Evolutionary conservation across 345 rosid species (phyloP).

Genomic region (Erucastrum elatum): DNA sequence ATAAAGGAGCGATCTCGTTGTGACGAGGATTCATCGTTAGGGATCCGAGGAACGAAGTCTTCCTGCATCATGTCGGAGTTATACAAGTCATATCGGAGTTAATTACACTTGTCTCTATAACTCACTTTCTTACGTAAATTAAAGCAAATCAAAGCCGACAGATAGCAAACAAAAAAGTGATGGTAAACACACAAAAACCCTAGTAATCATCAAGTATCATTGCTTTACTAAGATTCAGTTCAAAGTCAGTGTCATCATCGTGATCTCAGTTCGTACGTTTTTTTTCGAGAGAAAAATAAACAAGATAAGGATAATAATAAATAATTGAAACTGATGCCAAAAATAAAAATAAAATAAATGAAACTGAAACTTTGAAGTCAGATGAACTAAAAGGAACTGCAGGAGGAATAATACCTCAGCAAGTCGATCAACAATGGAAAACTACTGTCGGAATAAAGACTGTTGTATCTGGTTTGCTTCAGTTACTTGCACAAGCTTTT

Average conservation of each 20-base stretch:
- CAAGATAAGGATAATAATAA: not conserved
- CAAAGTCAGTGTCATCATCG: no score
- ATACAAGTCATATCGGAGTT: no score
- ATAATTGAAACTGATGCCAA: not conserved
- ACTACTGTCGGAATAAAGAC: not conserved
- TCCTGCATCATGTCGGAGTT: slow-evolving; percentile 49
- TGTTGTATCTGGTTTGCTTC: not conserved
- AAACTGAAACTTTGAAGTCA: not conserved
- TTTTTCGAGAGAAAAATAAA: not conserved
- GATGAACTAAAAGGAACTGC: not conserved
- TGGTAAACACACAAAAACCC: not conserved
- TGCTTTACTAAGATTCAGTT: not conserved
- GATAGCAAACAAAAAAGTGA: not conserved
- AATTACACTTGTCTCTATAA: not conserved
- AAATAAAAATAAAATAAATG: no score
- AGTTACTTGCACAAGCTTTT: not conserved
- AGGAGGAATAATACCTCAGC: not conserved
- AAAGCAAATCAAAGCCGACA: not conserved
- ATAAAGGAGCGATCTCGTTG: slow-evolving; percentile 43
- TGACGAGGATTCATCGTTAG: slow-evolving; percentile 42
- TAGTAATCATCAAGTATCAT: not conserved
- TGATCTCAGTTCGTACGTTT: not conserved
- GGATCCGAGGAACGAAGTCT: slow-evolving; percentile 42
- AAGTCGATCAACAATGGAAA: not conserved
- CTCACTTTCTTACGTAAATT: not conserved